Evolutionary conservation across 148 eudicot genomes (phyloP).

Genomic region (Polygonum maritimum): DNA sequence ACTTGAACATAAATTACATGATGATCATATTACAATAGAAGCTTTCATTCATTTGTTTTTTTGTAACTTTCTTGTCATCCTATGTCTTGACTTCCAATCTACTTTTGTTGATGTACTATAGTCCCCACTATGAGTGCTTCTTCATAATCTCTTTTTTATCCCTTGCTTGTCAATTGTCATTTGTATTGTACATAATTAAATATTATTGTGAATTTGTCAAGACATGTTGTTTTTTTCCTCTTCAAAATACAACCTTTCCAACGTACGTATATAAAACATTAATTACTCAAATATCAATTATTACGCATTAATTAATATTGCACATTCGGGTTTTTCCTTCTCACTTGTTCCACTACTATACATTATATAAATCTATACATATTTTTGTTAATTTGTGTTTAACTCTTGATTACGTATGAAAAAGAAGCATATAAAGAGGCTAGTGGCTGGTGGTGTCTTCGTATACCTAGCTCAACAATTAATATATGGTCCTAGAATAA

Average conservation of each 20-base stretch:
- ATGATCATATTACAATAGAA: background rate
- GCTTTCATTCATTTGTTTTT: background rate
- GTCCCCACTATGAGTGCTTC: background rate
- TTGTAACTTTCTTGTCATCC: background rate
- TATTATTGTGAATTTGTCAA: background rate
- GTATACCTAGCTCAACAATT: no score
- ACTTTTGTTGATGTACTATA: background rate
- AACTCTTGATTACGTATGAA: background rate
- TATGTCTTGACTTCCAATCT: background rate
- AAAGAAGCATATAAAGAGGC: no score
- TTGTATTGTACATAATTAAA: background rate
- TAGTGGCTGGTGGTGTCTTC: no score
- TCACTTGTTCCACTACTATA: background rate
- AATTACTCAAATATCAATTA: background rate
- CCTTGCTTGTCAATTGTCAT: no score
- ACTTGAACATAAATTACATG: no score
- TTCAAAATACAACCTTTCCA: background rate
- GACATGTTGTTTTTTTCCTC: no score
- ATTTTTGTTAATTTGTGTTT: no score
- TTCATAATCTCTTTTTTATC: background rate
- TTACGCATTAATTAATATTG: background rate
- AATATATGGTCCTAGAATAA: no score
- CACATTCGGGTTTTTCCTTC: background rate
- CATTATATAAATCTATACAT: no score
- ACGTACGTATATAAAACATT: background rate